Conservation (phyloP, 495 filamentous ascomycete species). For the Beverwykella pulmonaria region DNA sequence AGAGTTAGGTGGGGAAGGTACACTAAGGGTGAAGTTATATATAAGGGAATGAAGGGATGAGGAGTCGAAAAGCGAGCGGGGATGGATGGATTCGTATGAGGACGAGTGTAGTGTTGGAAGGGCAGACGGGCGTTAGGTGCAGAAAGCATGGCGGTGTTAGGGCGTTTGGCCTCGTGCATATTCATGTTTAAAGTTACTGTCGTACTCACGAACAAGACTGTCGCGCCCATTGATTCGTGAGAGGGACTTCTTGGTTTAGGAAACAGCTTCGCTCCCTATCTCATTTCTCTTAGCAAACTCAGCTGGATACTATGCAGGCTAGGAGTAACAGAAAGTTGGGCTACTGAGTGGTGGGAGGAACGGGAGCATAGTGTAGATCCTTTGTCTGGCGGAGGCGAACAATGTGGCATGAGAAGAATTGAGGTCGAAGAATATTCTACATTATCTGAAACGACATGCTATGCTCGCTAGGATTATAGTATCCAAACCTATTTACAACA, state of each 20-base stretch:
- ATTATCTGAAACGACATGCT: neutral
- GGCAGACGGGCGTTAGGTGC: neutral
- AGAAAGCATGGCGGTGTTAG: conserved; percentile 6
- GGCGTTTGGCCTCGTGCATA: neutral
- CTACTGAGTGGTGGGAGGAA: too few species aligned
- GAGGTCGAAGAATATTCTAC: neutral
- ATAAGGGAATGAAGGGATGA: neutral
- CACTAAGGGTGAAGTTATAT: neutral
- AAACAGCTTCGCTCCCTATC: too few species aligned
- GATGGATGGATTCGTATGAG: neutral
- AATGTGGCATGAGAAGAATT: too few species aligned
- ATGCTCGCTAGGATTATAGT: neutral
- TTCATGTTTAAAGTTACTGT: neutral
- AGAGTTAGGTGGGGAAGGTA: conserved; percentile 1
- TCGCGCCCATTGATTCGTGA: neutral
- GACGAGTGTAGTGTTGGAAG: too few species aligned
- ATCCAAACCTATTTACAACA: neutral
- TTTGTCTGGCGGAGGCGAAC: too few species aligned
- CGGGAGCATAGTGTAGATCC: too few species aligned
- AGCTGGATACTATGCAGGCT: too few species aligned
- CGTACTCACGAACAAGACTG: neutral
- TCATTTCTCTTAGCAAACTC: too few species aligned
- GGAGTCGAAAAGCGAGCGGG: neutral
- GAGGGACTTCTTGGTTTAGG: too few species aligned
- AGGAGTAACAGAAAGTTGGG: too few species aligned